Conservation (phyloP, 495 filamentous ascomycete genomes). For the Symbiotaphrina buchneri region DNA sequence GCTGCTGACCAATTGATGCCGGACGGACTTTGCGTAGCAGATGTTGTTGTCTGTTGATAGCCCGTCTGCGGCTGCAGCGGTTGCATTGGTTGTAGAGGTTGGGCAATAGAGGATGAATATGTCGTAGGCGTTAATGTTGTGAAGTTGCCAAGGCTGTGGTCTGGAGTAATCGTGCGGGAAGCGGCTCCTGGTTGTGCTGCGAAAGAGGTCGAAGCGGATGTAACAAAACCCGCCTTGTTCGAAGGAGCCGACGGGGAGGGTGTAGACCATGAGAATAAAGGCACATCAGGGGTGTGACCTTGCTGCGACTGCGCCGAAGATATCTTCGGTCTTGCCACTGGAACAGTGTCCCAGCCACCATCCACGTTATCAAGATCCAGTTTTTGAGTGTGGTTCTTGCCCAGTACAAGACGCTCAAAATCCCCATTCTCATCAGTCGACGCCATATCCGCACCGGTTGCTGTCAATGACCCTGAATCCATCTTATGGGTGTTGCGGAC, state of each 20-base stretch:
- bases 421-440: conserved; percentile 37
- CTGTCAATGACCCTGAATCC: conserved; percentile 27
- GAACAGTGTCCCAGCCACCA: conserved; percentile 11
- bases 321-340: conserved; percentile 17
- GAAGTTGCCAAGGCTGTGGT: conserved; percentile 18
- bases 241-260: conserved; percentile 12
- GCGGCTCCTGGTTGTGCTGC: conserved; percentile 12
- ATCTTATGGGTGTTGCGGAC: conserved; percentile 31
- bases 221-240: conserved; percentile 7
- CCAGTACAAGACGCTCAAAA: conserved; percentile 76
- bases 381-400: conserved; percentile 29
- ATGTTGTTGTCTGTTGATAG: not conserved
- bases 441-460: conserved; percentile 19
- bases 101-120: not conserved
- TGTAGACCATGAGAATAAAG: conserved; percentile 39
- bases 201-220: conserved; percentile 13
- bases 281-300: conserved; percentile 11
- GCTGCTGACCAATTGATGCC: not conserved
- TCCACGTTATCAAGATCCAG: conserved; percentile 9
- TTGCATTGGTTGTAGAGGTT: too few relatives aligned
- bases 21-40: not conserved
- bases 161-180: conserved; percentile 32
- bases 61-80: conserved; percentile 3
- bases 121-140: conserved; percentile 21
- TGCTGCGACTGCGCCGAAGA: conserved; percentile 6